Evolutionary conservation across 345 rosid species (phyloP).

Genomic region (Schrenkiella parvula): DNA sequence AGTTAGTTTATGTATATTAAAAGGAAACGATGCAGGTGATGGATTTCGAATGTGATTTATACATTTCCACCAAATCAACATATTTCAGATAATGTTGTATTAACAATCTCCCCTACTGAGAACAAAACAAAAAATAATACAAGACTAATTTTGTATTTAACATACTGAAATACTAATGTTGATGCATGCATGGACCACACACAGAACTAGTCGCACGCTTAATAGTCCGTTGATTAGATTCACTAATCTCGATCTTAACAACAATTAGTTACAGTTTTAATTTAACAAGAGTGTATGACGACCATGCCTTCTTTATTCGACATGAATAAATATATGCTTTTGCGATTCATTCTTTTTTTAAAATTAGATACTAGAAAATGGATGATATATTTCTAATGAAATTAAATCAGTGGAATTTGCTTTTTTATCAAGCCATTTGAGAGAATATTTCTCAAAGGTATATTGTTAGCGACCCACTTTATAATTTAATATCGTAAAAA

Average conservation of each 20-base stretch:
- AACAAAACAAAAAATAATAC: too few species aligned
- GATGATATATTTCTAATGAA: constrained; percentile 1
- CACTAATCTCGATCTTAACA: constrained; percentile 1
- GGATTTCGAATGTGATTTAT: too few species aligned
- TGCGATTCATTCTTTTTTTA: not conserved
- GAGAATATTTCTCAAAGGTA: constrained; percentile 9
- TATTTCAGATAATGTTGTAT: too few species aligned
- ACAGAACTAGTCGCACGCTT: constrained; percentile 17
- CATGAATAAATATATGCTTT: constrained; percentile 6
- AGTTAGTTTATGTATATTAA: too few species aligned
- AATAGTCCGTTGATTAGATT: constrained; percentile 5
- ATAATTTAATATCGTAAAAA: not conserved
- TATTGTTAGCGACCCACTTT: not conserved
- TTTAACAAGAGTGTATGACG: not conserved
- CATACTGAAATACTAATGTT: not conserved
- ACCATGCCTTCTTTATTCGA: constrained; percentile 10
- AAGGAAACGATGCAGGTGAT: too few species aligned
- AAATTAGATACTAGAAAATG: constrained; percentile 14
- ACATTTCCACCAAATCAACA: too few species aligned
- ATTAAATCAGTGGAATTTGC: not conserved
- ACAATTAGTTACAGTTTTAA: not conserved
- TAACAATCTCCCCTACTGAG: too few species aligned
- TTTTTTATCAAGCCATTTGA: constrained; percentile 5
- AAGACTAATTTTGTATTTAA: not conserved
- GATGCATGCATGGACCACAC: constrained; percentile 21